Conservation (phyloP, 352 stramenopile genomes). For the Phytophthora melonis region DNA sequence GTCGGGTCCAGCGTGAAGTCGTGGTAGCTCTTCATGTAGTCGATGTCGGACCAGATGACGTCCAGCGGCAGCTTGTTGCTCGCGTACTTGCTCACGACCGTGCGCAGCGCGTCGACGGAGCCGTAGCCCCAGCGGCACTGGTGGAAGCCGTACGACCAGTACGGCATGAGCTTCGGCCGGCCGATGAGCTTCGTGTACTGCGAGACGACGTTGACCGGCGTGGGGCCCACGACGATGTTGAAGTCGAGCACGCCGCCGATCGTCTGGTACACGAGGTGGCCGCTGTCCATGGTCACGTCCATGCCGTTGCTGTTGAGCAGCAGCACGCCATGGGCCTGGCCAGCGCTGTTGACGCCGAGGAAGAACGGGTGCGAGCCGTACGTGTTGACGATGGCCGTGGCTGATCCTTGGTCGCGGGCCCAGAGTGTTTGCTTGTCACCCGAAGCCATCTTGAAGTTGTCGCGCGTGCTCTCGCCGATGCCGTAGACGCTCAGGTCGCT, state of each 20-base stretch:
- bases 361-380: conserved; percentile 77
- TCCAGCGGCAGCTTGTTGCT: conserved; percentile 58
- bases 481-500: conserved; percentile 48
- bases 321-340: conserved; percentile 59
- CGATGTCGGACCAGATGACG: conserved; percentile 71
- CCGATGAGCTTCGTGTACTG: conserved; percentile 75
- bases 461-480: conserved; percentile 50
- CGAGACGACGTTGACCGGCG: conserved; percentile 47
- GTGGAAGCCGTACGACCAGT: conserved; percentile 80
- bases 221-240: conserved; percentile 56
- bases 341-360: conserved; percentile 50
- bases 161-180: conserved; percentile 64
- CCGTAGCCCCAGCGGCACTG: conserved; percentile 66
- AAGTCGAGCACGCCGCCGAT: conserved; percentile 76
- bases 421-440: conserved; percentile 66
- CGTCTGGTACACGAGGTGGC: conserved; percentile 57
- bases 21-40: conserved; percentile 66
- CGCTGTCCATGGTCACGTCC: conserved; percentile 59
- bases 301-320: conserved; percentile 75
- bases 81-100: conserved; percentile 56
- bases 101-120: conserved; percentile 34
- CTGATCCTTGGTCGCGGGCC: conserved; percentile 49
- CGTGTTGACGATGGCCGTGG: conserved; percentile 47
- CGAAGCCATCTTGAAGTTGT: conserved; percentile 44
- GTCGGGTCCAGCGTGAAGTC: conserved; percentile 74